Percentiles rank a stretch among this genome's conserved stretches.
Evolutionary conservation across 805 yeast genomes (phyloP).

Genomic region (Candida odintsovae): DNA sequence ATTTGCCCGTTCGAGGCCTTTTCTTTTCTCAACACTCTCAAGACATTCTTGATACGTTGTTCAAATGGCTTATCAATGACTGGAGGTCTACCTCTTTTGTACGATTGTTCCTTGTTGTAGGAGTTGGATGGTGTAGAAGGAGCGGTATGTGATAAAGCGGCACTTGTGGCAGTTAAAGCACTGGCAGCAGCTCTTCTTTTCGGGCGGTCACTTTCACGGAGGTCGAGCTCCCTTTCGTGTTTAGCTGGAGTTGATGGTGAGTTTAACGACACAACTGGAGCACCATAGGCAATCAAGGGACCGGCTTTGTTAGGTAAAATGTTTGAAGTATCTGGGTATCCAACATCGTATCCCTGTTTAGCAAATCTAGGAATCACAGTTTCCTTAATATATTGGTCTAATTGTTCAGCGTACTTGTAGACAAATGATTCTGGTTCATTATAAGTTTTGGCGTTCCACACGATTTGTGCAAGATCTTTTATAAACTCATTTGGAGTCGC

Average conservation of each 20-base stretch:
- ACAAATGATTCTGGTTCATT: slow-evolving; percentile 66
- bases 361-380: slow-evolving; percentile 30
- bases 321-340: slow-evolving; percentile 34
- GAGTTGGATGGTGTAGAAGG: slow-evolving; percentile 9
- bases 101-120: slow-evolving; percentile 19
- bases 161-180: slow-evolving; percentile 1
- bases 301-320: slow-evolving; percentile 18
- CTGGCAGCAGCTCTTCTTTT: slow-evolving; percentile 4
- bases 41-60: slow-evolving; percentile 80
- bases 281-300: slow-evolving; percentile 12
- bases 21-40: slow-evolving; percentile 76
- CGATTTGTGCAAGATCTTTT: slow-evolving; percentile 73
- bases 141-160: not conserved
- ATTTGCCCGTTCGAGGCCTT: slow-evolving; percentile 45
- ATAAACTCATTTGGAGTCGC: slow-evolving; percentile 61
- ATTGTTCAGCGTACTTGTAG: slow-evolving; percentile 57
- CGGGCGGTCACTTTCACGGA: not conserved
- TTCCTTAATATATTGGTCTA: slow-evolving; percentile 35
- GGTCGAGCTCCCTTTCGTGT: not conserved
- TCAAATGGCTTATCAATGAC: slow-evolving; percentile 89
- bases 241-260: slow-evolving; percentile 3
- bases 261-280: slow-evolving; percentile 1
- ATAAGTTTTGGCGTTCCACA: slow-evolving; percentile 86
- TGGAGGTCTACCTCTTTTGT: slow-evolving; percentile 84
- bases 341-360: slow-evolving; percentile 27